Evolutionary conservation across 495 filamentous ascomycete species (phyloP).

Genomic region (Neurospora sp.): DNA sequence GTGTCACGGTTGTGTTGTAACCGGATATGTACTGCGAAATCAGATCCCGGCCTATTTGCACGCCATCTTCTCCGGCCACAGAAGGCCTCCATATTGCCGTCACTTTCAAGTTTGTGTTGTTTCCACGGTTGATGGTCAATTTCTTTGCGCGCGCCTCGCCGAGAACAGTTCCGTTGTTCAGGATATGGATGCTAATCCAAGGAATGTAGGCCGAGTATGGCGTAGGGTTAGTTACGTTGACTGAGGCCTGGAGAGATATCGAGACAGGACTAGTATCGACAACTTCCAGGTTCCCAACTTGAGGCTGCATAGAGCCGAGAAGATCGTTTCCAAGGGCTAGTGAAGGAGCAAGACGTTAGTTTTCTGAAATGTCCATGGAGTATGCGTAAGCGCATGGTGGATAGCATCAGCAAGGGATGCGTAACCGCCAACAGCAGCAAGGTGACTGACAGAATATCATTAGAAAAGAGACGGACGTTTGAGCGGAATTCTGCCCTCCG

Average conservation of each 20-base stretch:
- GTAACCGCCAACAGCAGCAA: conserved; percentile 6
- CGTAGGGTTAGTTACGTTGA: conserved; percentile 87
- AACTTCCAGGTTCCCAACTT: conserved; percentile 54
- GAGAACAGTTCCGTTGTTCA: conserved; percentile 61
- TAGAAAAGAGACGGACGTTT: conserved; percentile 59
- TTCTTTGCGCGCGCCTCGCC: conserved; percentile 60
- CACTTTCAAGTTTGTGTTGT: conserved; percentile 62
- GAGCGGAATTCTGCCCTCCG: conserved; percentile 72
- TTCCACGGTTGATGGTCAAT: conserved; percentile 50
- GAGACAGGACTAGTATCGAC: conserved; percentile 57
- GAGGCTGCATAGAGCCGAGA: conserved; percentile 45
- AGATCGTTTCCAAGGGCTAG: conserved; percentile 28
- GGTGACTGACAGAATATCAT: conserved; percentile 40
- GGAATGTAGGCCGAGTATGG: conserved; percentile 72
- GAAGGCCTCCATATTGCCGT: conserved; percentile 65
- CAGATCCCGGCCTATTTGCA: conserved; percentile 54
- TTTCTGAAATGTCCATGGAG: neutral
- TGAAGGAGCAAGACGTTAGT: conserved; percentile 4
- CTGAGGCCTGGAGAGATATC: conserved; percentile 52
- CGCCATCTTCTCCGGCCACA: conserved; percentile 48
- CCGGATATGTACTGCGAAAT: conserved; percentile 83
- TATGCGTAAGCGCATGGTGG: neutral
- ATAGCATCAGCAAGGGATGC: neutral
- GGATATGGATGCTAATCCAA: conserved; percentile 62
- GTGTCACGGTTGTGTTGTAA: conserved; percentile 65